Base-by-base conservation (phyloP, 169 alveolate species). In the Cystoisospora suis region DNA sequence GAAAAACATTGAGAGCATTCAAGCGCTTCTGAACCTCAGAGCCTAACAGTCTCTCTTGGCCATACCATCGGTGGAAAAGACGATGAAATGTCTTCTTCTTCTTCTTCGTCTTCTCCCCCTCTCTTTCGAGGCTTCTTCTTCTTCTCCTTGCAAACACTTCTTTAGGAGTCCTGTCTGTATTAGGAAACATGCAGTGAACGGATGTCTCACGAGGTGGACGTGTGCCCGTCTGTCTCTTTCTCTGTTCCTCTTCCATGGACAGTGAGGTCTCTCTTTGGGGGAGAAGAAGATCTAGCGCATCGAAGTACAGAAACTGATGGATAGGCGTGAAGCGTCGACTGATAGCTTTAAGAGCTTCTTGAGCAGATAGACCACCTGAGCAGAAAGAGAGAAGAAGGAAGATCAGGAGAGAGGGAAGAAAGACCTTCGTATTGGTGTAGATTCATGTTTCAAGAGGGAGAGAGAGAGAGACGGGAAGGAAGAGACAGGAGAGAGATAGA, bases 1-100 rank as follows among this genome's bases (percentile, higher is more conserved):
- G 79, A 89, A 96, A 93, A 12, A 96, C 94, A 83, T 97, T 96
- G 92, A 95, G 46, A 34, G 75, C 46, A 5, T 44, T 40, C 15
- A 88, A 56, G 0, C 88, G 92, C 29, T 36, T 61, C 81, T 88
- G 92, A 65, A 77, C 79, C 69, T 17, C 88, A 70, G n/a, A 9
- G 72, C 92, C 92, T 0, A 88, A 38, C 72, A 88, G 88, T 32
- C 53, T 80, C 75, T 88, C 88, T 44, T 88, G 92, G 32, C 92
- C 88, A 7, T n/a, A 49, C 92, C 92, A 88, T 4, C 81, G 87
- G 86, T 6, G 53, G 40, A 29, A 61, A 49, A 53, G 23, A 53
- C 29, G 29, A 53, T 15, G 65, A 53, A 53, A n/a, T n/a, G n/a
- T n/a, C n/a, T n/a, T 61, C 70, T 44, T 32, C 47, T 29, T n/a